Evolutionary conservation across 805 yeast genomes (phyloP).

Genomic region (Clavispora asparagi): DNA sequence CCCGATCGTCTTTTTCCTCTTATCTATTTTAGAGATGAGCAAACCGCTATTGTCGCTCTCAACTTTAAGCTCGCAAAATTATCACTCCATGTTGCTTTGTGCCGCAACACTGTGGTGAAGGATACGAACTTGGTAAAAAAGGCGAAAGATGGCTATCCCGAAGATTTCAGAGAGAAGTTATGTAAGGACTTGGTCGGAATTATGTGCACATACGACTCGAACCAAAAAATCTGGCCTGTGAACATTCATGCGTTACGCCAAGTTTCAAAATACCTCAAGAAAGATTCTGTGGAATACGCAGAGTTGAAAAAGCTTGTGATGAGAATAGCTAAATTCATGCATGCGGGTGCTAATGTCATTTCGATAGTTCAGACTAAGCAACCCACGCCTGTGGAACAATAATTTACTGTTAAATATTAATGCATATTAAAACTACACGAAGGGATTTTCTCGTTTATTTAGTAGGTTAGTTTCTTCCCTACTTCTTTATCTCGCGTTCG

Average conservation of each 20-base stretch:
- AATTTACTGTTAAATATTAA: background rate
- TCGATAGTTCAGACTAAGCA: background rate
- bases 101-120: constrained; percentile 3
- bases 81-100: constrained; percentile 22
- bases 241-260: constrained; percentile 29
- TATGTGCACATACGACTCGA: constrained; percentile 31
- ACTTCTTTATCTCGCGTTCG: too few relatives aligned
- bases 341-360: background rate
- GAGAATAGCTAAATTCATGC: background rate
- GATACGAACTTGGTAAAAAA: constrained; percentile 15
- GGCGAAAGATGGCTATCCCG: constrained; percentile 21
- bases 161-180: constrained; percentile 19
- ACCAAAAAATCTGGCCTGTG: constrained; percentile 29
- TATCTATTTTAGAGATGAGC: constrained; percentile 31
- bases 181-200: constrained; percentile 37
- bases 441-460: background rate
- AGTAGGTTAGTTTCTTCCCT: background rate
- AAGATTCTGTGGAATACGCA: constrained; percentile 7
- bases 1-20: constrained; percentile 23
- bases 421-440: background rate
- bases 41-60: constrained; percentile 27
- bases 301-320: constrained; percentile 6
- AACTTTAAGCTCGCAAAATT: constrained; percentile 27
- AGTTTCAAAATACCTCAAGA: constrained; percentile 11
- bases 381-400: background rate